Evolutionary conservation across 768 basidiomycete species (phyloP), one percentile per base, ranked within the genome.

Genomic region (Mycena floridula): DNA sequence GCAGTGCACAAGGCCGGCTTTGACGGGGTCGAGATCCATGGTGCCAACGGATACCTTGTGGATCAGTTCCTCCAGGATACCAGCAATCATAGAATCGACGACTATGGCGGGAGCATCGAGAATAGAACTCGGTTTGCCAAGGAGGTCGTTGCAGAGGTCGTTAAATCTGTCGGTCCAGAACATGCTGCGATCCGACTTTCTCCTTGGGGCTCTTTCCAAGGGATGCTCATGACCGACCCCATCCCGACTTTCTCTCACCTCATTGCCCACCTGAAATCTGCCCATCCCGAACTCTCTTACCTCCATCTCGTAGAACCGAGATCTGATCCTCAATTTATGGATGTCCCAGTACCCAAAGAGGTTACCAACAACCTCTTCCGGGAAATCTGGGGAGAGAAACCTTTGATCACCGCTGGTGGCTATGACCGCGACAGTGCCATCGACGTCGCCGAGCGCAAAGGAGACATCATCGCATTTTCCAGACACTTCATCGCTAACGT

Each of bases 81-180:
- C n/a, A 65, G 65, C 26, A 85, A 86, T 59, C 53, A 68, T 4
- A 70, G 82, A 13, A 76, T 72, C 6, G 84, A 87, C 55, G 62
- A 70, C 37, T 89, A 82, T 57, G 86, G 86, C 0, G 86, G 87
- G 2, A 73, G 71, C 37, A 61, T 85, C 23, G 76, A 82, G 56
- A 76, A 74, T 45, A 67, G 87, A 5, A 63, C 69, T 1, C 66
- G 76, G 22, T 86, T 89, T 56, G 54, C 60, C 0, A 60, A 82
- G 5, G 77, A 82, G 47, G 64, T 83, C 28, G 55, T 78, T 6
- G 67, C 74, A 26, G 77, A 76, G 2, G 61, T 85, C 1, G 64
- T 61, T 3, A 56, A 67, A 0, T 72, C 73, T 1, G 60, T 86
- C 27, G 85, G 85, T 0, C 57, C 65, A 22, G 70, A 76, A 20